Evolutionary conservation across 2,329 filamentous ascomycete genomes (phyloP), one percentile per base, ranked within the genome.

Genomic region (Colletotrichum brevisporum): DNA sequence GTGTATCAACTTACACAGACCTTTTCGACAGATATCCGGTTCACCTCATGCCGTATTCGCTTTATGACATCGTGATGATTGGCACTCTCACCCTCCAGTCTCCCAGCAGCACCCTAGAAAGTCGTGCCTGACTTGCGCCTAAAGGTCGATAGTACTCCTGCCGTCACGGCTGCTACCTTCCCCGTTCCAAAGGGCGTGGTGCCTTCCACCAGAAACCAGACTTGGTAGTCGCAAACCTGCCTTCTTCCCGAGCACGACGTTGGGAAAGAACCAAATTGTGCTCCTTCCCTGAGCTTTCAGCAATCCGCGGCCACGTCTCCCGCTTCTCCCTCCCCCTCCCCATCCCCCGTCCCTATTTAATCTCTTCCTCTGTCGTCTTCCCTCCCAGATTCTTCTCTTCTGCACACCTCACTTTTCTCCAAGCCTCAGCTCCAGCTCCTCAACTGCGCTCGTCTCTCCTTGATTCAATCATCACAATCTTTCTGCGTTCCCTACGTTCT

Each of bases 341-440:
- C 31, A 36, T 50, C 18, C 45, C 45, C 51, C 27, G n/a, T 1
- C 27, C 26, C 39, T 60, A 60, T 52, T 47, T 60, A 52, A 60
- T 60, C 39, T 21, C 26, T 27, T 6, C n/a, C 1, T 18, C n/a
- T 50, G 39, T 5, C 47, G 10, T 26, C 8, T 61, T 31, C 16
- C 18, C 31, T 24, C 55, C 51, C 2, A 24, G 10, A 15, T 36
- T 50, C 43, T 47, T 16, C 45, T 57, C 47, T 45, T 52, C 27
- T 21, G 26, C 52, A 64, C 51, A 39, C 51, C 52, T 66, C 26
- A 18, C 31, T 36, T 36, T 36, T 36, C 52, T 54, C 56, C 58
- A 58, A 59, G 55, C 68, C 67, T 67, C 67, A 65, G 71, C 47
- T 54, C 47, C 67, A 65, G 71, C 47, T 54, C 47, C 39, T 53